phyloP scores from a whole-genome alignment of 2,329 filamentous ascomycete genomes.

The Rhynchosporium agropyri region DNA sequence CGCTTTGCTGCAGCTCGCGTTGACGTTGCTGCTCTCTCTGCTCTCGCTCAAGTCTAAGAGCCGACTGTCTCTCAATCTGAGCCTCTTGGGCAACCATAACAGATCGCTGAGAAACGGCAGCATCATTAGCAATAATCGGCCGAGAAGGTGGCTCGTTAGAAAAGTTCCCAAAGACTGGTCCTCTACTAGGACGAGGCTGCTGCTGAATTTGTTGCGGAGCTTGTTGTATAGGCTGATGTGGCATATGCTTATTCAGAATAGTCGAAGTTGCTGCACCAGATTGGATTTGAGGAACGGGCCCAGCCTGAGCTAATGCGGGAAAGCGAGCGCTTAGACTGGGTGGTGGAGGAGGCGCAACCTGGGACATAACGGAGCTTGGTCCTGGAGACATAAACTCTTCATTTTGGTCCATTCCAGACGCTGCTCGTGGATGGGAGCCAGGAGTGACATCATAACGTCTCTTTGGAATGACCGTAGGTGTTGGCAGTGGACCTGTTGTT shows the following conservation, averaged over 20 bases:
- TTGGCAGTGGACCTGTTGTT: slow-evolving; percentile 61
- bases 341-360: slow-evolving; percentile 38
- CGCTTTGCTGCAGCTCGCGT: slow-evolving; percentile 25
- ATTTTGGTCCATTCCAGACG: slow-evolving; percentile 49
- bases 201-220: slow-evolving; percentile 27
- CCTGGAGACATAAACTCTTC: slow-evolving; percentile 45
- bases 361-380: slow-evolving; percentile 31
- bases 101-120: slow-evolving; percentile 35
- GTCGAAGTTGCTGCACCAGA: slow-evolving; percentile 33
- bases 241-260: slow-evolving; percentile 35
- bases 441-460: slow-evolving; percentile 54
- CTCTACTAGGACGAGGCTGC: slow-evolving; percentile 32
- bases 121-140: slow-evolving; percentile 33
- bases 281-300: slow-evolving; percentile 38
- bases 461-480: slow-evolving; percentile 55
- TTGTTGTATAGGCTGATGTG: slow-evolving; percentile 36
- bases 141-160: slow-evolving; percentile 32
- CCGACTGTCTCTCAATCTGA: slow-evolving; percentile 38
- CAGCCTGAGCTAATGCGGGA: slow-evolving; percentile 41
- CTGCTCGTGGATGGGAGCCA: slow-evolving; percentile 48
- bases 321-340: slow-evolving; percentile 36
- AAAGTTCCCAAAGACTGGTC: slow-evolving; percentile 40
- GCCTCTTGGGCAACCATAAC: slow-evolving; percentile 39
- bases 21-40: slow-evolving; percentile 32
- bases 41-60: slow-evolving; percentile 35